phyloP scores from a whole-genome alignment of 139 green algal species.

The Yamagishiella unicocca region DNA sequence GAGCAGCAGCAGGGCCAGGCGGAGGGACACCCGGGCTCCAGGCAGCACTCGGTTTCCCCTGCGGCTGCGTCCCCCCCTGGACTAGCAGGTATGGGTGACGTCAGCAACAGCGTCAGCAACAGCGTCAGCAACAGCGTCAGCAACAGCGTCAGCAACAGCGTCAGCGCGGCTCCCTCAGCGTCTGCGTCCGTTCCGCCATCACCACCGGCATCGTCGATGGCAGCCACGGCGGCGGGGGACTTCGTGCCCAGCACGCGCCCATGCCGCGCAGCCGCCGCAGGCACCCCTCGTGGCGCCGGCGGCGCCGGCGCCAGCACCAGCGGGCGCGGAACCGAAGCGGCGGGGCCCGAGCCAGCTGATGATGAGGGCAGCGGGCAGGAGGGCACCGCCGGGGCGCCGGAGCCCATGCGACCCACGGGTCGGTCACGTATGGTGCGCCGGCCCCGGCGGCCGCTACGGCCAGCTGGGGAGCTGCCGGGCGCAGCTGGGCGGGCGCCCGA shows the following conservation, averaged over 20 bases:
- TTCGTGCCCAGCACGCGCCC: not conserved
- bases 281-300: not conserved
- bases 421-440: slow-evolving; percentile 16
- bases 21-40: no score
- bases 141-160: no score
- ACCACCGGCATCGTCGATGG: not conserved
- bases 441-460: not conserved
- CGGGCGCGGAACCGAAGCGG: not conserved
- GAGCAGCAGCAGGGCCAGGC: not conserved
- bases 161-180: not conserved
- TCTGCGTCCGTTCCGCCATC: not conserved
- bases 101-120: no score
- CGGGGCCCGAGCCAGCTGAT: not conserved
- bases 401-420: not conserved
- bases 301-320: not conserved
- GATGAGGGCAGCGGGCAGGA: not conserved
- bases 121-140: no score
- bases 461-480: not conserved
- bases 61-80: not conserved
- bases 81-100: not conserved
- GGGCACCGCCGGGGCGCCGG: not conserved
- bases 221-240: not conserved
- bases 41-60: no score
- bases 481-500: not conserved
- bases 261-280: not conserved